Percentiles rank a stretch among this genome's conserved stretches.
These are phyloP conservation scores for Thuja plicata DNA, from an alignment of 83 land plant species.

Conservation along the genomic window DNA sequence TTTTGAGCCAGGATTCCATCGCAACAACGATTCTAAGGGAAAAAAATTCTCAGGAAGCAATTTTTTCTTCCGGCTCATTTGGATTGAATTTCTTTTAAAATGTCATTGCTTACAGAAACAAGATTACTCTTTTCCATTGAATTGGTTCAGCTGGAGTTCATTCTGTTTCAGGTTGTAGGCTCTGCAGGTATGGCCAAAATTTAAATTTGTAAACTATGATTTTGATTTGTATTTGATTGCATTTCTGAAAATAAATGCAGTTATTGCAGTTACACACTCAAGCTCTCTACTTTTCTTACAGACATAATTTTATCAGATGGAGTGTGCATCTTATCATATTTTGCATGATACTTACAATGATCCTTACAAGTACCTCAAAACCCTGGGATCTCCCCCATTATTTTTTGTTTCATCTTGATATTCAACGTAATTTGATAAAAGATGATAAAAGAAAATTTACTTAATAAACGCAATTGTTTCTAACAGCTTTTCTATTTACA, in stretches of 20 bases:
- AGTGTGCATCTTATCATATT: not conserved
- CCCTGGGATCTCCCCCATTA: not conserved
- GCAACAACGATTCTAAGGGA: not conserved
- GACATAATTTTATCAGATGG: not conserved
- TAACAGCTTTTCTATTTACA: not conserved
- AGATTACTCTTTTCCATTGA: not conserved
- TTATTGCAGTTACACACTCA: not conserved
- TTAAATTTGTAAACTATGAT: not conserved
- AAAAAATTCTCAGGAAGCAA: not conserved
- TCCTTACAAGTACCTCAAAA: not conserved
- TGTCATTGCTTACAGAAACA: constrained; percentile 4
- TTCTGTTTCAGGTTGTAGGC: not conserved
- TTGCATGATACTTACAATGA: not conserved
- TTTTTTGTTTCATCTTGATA: not conserved
- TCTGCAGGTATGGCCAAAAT: not conserved
- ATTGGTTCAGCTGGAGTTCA: not conserved
- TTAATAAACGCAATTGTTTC: not conserved
- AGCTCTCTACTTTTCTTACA: not conserved
- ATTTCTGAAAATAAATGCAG: not conserved
- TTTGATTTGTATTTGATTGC: not conserved
- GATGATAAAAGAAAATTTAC: not conserved
- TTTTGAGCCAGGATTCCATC: not conserved
- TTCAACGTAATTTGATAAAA: too few species aligned
- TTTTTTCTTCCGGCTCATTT: not conserved
- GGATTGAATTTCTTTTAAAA: constrained; percentile 1